phyloP scores from a whole-genome alignment of 1,139 yeast genomes.

The Yamadazyma epiphylla region DNA sequence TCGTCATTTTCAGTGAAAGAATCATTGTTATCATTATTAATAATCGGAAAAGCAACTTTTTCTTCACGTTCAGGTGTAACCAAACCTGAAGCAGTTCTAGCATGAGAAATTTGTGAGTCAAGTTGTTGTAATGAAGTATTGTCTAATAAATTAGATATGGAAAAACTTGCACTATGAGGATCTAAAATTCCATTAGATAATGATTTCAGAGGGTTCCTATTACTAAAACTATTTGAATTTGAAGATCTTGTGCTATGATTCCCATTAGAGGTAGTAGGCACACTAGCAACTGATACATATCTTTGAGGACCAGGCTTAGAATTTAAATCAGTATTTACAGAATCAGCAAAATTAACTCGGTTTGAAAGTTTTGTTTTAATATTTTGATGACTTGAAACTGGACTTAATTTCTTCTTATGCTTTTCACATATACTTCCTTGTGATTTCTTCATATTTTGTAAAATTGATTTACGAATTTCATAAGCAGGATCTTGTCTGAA shows the following conservation, averaged over 20 bases:
- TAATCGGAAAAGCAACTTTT: background rate
- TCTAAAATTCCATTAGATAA: constrained; percentile 10
- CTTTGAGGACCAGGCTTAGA: constrained; percentile 2
- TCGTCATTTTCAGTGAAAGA: no score
- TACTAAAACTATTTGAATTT: background rate
- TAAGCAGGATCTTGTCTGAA: constrained; percentile 76
- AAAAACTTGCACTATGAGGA: constrained; percentile 9
- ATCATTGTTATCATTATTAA: no score
- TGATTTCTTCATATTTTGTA: constrained; percentile 8
- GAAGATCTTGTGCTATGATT: background rate
- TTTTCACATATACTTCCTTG: constrained; percentile 3
- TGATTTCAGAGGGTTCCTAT: constrained; percentile 11
- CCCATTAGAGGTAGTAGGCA: constrained; percentile 1
- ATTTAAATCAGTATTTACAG: background rate
- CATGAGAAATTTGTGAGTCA: background rate
- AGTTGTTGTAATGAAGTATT: constrained; percentile 2
- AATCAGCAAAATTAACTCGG: background rate
- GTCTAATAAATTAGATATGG: constrained; percentile 8
- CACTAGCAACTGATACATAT: constrained; percentile 1
- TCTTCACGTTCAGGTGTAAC: constrained; percentile 13
- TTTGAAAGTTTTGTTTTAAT: constrained; percentile 3
- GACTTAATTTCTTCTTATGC: constrained; percentile 3
- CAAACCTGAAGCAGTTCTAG: constrained; percentile 4
- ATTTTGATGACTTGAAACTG: constrained; percentile 4
- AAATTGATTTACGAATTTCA: constrained; percentile 22